Base-by-base conservation (phyloP, 495 filamentous ascomycete species). In the Talaromyces ruber region DNA sequence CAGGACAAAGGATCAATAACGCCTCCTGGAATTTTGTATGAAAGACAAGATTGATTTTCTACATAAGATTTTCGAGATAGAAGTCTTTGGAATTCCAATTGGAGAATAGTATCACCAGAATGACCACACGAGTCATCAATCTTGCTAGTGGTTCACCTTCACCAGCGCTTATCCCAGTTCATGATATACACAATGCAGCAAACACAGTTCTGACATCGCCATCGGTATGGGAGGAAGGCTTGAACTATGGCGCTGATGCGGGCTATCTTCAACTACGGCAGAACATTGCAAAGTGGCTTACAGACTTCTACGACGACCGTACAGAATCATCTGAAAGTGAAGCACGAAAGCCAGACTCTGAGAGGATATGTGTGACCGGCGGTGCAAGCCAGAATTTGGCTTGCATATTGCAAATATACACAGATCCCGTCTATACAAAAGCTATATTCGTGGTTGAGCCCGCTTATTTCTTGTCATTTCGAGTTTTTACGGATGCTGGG, bases 201-300 rank as follows among this genome's bases (percentile, higher is more conserved):
- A 60, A 70, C 12, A 58, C 55, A n/a, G 78, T 79, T 4, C 78
- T 93, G 26, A 76, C 79, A 5, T 73, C 85, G 63, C 76, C 82
- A 9, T 53, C 64, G 3, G 64, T 82, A 39, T 75, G 74, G 50
- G 70, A 72, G 14, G 72, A 82, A 18, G 81, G 71, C 12, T 75
- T 93, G 22, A 76, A 82, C 9, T 94, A 94, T 69, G 91, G 85
- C 0, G 84, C 88, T 1, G 88, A 93, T 65, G 69, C 77, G 18
- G 90, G 91, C 1, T 85, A 89, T 64, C 65, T 74, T 14, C 82
- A 83, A 9, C 71, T 88, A 0, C 70, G 88, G 21, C 69, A 80
- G 59, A 76, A 79, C 4, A 71, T 94, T 52, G 83, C 86, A 6
- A 58, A 62, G 12, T 93, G 89, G 88, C 68, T 89, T 3, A 71